Evolutionary conservation across 2,329 filamentous ascomycete genomes (phyloP).

Genomic region (Alternaria hordeiaustralica): DNA sequence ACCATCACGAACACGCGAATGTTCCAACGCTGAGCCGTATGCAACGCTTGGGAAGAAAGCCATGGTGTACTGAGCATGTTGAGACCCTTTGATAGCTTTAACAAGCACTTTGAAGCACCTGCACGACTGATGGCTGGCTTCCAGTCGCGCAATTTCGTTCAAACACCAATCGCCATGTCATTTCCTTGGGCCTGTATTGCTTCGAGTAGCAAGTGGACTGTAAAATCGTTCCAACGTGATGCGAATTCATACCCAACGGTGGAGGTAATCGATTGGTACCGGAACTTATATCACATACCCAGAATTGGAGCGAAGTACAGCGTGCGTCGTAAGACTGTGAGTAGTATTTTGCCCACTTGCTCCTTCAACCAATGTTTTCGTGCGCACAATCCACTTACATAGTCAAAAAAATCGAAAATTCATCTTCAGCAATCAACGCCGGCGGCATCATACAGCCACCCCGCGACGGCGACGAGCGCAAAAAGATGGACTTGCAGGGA

Average conservation of each 20-base stretch:
- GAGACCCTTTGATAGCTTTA: background rate
- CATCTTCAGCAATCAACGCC: background rate
- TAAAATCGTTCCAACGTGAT: accelerated
- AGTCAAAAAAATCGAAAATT: background rate
- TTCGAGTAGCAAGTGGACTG: background rate
- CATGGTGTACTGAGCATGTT: background rate
- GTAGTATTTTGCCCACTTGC: background rate
- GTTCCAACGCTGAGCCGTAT: background rate
- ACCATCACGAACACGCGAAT: background rate
- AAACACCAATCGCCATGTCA: accelerated
- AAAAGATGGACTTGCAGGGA: conserved; percentile 15
- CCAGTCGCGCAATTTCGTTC: background rate
- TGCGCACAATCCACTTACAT: background rate
- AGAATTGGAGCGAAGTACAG: background rate
- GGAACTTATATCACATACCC: background rate
- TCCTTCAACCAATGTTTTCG: background rate
- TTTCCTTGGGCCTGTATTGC: background rate
- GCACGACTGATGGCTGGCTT: background rate
- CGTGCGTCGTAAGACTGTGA: background rate
- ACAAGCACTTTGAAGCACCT: background rate
- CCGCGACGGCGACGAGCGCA: background rate
- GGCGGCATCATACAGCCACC: background rate
- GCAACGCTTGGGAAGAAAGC: background rate
- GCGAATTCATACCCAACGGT: background rate
- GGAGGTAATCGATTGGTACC: background rate